Base-by-base conservation (phyloP, 371 early-diverging fungal species). In the Saksenaea vasiformis region DNA sequence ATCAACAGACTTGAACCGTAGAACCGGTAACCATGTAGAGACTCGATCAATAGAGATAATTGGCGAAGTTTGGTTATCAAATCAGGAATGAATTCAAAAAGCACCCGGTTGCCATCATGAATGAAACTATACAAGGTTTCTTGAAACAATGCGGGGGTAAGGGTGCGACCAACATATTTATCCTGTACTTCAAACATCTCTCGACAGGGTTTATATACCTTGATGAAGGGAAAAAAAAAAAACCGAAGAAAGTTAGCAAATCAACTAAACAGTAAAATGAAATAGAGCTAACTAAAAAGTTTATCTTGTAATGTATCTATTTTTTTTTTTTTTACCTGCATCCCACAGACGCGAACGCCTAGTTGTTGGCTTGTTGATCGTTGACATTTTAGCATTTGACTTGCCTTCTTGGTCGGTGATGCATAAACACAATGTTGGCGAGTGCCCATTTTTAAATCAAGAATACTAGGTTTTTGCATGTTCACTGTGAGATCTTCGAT, bases 361-460 rank as follows among this genome's bases (percentile, higher is more conserved):
- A 96, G 83, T 54, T 79, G 79, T 67, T 87, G 87, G 67, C 94
- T 93, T 37, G 98, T 98, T 15, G 93, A 91, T 53, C 83, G 82
- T 65, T 89, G 91, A 65, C 95, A 95, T 74, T 96, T 97, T 57
- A 82, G 72, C 56, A 89, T 93, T 73, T 97, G 96, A 44, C 90
- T 91, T 26, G 78, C 70, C 53, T 87, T 82, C 73, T 98, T 98
- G 37, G 88, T 86, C 11, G 82, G 78, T 0, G 91, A 77, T 0
- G 92, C 95, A 77, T 92, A 82, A 56, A 97, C 87, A 1, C 97
- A 95, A 70, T 96, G 91, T 76, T 98, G 98, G 3, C 98, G 81
- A 13, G 94, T 95, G 17, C 98, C 98, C 96, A 98, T 96, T 68
- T 98, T 98, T 61, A 98, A 83, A 73, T 98, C 97, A 56, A 98